Percentiles rank a stretch among this genome's conserved stretches.
Evolutionary conservation across 257 asterid genomes (phyloP).

Genomic region (Thymus quinquecostatus): DNA sequence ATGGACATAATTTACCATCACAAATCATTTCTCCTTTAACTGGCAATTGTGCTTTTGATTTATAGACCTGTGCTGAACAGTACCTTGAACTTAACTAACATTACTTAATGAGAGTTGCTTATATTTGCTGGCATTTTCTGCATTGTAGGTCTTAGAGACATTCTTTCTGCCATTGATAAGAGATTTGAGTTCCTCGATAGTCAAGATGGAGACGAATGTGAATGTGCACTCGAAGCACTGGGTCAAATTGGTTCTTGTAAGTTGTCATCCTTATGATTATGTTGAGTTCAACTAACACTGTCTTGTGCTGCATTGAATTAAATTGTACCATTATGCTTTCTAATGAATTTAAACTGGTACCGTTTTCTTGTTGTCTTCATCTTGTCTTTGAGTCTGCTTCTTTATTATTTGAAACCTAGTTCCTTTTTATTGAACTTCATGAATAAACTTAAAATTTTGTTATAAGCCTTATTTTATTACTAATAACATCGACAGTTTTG

Average conservation of each 20-base stretch:
- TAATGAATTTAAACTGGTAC: conserved; percentile 17
- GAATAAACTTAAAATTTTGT: neutral
- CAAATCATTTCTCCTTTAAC: neutral
- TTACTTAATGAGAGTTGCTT: conserved; percentile 14
- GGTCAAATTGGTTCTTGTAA: conserved; percentile 94
- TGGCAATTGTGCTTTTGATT: neutral
- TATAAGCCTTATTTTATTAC: conserved; percentile 13
- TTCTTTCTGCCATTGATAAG: conserved; percentile 70
- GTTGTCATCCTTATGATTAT: conserved; percentile 40
- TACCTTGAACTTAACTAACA: conserved; percentile 11
- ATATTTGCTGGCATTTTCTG: conserved; percentile 30
- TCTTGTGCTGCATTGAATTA: conserved; percentile 69
- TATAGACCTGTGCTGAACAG: conserved; percentile 6
- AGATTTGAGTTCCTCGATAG: conserved; percentile 65
- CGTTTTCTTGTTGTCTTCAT: neutral
- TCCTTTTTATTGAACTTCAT: conserved; percentile 9
- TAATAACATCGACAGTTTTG: neutral
- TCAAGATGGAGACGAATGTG: conserved; percentile 81
- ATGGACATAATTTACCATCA: conserved; percentile 9
- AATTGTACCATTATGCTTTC: conserved; percentile 52
- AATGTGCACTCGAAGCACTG: conserved; percentile 92
- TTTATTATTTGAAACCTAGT: conserved; percentile 6
- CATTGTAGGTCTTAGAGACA: conserved; percentile 56
- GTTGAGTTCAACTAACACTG: conserved; percentile 12
- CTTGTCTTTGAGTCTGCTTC: conserved; percentile 25